Conservation (phyloP, 495 filamentous ascomycete species). For the Lasiosphaeriaceae sp. region DNA sequence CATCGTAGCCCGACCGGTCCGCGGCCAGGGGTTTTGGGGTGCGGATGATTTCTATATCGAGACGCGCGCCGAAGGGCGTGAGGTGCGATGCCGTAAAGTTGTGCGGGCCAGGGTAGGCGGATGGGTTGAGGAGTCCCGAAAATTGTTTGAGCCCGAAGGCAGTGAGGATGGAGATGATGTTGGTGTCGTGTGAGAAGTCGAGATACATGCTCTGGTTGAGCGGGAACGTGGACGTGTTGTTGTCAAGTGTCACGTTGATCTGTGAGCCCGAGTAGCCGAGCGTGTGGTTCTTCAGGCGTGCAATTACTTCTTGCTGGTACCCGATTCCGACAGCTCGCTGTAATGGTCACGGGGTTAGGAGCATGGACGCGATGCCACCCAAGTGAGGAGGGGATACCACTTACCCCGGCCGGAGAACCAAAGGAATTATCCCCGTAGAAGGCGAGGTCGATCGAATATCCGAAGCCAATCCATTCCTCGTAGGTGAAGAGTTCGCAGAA, state of each 20-base stretch:
- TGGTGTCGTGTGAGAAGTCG: conserved; percentile 85
- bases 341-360: neutral
- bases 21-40: conserved; percentile 49
- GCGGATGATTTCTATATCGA: conserved; percentile 62
- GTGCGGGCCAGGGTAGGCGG: conserved; percentile 40
- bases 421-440: conserved; percentile 58
- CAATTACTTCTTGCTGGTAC: conserved; percentile 59
- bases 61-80: conserved; percentile 55
- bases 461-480: conserved; percentile 68
- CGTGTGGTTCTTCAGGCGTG: conserved; percentile 53
- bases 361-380: neutral
- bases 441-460: conserved; percentile 61
- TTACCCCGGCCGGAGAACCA: conserved; percentile 53
- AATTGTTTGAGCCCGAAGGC: conserved; percentile 71
- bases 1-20: conserved; percentile 35
- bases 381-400: neutral
- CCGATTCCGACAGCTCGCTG: conserved; percentile 58
- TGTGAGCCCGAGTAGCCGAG: conserved; percentile 49
- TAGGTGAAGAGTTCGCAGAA: conserved; percentile 72
- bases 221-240: conserved; percentile 60
- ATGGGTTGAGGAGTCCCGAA: conserved; percentile 46
- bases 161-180: conserved; percentile 66
- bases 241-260: conserved; percentile 68
- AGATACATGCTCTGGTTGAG: conserved; percentile 64
- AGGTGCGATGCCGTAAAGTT: conserved; percentile 54